Conservation (phyloP, 2,329 filamentous ascomycete species). For the Xylariaceae sp. region DNA sequence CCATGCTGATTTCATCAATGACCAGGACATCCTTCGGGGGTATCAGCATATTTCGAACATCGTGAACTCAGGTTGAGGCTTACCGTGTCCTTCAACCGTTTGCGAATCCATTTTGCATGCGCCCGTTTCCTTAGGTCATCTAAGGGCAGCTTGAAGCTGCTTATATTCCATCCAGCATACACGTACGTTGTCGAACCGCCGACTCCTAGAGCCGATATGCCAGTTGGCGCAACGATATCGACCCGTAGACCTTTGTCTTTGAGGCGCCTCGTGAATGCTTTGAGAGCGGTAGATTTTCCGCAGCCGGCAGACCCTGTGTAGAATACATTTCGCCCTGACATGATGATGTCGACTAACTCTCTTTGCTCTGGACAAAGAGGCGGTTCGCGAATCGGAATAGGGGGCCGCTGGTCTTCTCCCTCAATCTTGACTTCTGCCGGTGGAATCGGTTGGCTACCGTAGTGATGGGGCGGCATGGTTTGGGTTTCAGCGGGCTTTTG, state of each 20-base stretch:
- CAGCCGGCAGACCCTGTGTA: slow-evolving; percentile 61
- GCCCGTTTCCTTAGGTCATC: slow-evolving; percentile 30
- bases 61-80: no score
- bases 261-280: slow-evolving; percentile 42
- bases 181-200: slow-evolving; percentile 53
- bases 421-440: not conserved
- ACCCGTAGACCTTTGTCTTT: slow-evolving; percentile 35
- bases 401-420: not conserved
- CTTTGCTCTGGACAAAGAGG: slow-evolving; percentile 45
- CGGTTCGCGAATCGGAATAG: slow-evolving; percentile 8
- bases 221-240: slow-evolving; percentile 55
- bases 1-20: slow-evolving; percentile 65
- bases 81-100: slow-evolving; percentile 36
- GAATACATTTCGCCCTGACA: slow-evolving; percentile 54
- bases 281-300: slow-evolving; percentile 55
- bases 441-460: no score
- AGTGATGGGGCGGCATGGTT: no score
- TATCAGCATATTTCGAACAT: no score
- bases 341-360: slow-evolving; percentile 47
- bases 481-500: no score
- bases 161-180: slow-evolving; percentile 54
- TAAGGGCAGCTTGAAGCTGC: slow-evolving; percentile 40
- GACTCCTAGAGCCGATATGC: slow-evolving; percentile 54
- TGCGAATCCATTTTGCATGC: slow-evolving; percentile 28
- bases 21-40: slow-evolving; percentile 46